phyloP scores from a whole-genome alignment of 2,329 filamentous ascomycete genomes.

The Apiospora saccharicola region DNA sequence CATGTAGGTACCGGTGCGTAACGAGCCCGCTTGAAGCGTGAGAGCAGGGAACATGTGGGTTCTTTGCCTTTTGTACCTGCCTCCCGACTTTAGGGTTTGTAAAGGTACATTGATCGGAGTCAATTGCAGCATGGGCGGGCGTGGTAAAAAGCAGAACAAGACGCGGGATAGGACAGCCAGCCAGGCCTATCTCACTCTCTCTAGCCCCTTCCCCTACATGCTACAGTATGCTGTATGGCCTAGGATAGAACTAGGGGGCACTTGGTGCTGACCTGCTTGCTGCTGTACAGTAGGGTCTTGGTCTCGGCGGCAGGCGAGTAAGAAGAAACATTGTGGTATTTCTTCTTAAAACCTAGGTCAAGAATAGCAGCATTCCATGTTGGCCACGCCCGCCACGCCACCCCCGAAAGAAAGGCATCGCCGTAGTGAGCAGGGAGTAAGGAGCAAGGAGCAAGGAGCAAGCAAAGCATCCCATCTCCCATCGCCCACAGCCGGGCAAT shows the following conservation, averaged over 20 bases:
- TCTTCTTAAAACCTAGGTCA: constrained; percentile 1
- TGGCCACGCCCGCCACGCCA: constrained; percentile 4
- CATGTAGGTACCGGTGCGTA: constrained; percentile 19
- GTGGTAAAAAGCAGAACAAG: constrained; percentile 2
- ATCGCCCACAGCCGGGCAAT: constrained; percentile 5
- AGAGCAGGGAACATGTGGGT: constrained; percentile 9
- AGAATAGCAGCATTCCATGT: constrained; percentile 12
- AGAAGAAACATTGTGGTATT: background rate
- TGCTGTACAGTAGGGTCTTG: background rate
- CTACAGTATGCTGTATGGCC: no score
- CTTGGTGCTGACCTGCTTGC: background rate
- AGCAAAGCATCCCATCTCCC: background rate
- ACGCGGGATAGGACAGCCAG: constrained; percentile 11
- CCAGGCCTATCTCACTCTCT: background rate
- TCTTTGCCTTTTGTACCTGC: constrained; percentile 8
- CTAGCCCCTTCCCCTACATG: background rate
- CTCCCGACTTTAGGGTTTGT: constrained; percentile 5
- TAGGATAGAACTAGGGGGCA: background rate
- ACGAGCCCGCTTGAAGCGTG: background rate
- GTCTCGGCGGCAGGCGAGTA: background rate
- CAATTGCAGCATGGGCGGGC: background rate
- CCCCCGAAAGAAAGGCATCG: background rate
- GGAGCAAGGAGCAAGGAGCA: no score
- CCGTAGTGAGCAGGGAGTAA: background rate
- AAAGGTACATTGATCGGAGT: background rate